Conservation (phyloP, 2,329 filamentous ascomycete species). For the Sclerotinia subarctica region DNA sequence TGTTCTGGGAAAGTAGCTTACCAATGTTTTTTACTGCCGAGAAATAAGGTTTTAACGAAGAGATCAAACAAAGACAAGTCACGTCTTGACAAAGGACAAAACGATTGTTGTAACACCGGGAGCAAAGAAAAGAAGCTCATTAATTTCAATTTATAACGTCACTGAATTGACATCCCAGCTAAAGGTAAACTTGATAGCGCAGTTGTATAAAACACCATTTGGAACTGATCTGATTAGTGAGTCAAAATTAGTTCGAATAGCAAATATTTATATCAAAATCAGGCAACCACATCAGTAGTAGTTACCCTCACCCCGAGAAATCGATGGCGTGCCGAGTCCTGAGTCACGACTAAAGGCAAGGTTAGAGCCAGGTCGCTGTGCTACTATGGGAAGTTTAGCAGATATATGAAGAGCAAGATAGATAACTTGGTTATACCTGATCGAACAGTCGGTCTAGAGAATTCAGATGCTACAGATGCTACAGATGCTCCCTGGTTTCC, state of each 20-base stretch:
- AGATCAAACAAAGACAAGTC: not conserved
- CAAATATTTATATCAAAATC: slow-evolving; percentile 6
- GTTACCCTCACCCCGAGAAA: not conserved
- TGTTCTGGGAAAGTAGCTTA: not conserved
- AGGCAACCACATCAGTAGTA: slow-evolving; percentile 5
- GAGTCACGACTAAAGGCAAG: slow-evolving; percentile 23
- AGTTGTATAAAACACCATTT: not conserved
- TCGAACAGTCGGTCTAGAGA: slow-evolving; percentile 26
- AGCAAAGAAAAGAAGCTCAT: not conserved
- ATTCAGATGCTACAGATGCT: slow-evolving; percentile 20
- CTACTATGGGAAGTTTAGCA: slow-evolving; percentile 26
- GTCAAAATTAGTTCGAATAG: not conserved
- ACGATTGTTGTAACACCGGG: not conserved
- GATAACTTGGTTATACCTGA: slow-evolving; percentile 31
- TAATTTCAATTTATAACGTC: not conserved
- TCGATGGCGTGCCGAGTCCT: slow-evolving; percentile 24
- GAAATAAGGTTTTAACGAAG: not conserved
- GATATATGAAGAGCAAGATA: not conserved
- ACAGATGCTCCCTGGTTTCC: slow-evolving; percentile 32
- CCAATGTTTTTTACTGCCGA: not conserved
- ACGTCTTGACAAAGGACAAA: not conserved
- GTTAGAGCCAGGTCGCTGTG: slow-evolving; percentile 29
- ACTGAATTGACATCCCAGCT: not conserved
- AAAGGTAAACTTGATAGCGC: not conserved
- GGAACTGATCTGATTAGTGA: not conserved